Conservation (phyloP, 352 stramenopile genomes). For the Globisporangium cystogenes region DNA sequence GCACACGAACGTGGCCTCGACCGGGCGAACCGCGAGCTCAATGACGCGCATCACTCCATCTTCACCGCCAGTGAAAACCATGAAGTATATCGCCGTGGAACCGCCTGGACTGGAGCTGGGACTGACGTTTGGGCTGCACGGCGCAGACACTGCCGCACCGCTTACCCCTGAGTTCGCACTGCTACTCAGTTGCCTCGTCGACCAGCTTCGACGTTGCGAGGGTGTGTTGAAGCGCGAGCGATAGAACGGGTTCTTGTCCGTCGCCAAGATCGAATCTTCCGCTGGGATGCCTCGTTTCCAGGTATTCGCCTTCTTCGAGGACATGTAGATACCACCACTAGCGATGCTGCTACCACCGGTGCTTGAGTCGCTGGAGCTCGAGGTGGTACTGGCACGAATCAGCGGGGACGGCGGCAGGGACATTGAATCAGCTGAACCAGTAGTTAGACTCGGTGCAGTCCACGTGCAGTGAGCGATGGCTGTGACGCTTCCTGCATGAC, state of each 20-base stretch:
- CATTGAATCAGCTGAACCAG: not conserved
- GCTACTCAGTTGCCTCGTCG: conserved; percentile 23
- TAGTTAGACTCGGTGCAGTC: conserved; percentile 3
- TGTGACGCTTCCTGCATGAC: conserved; percentile 37
- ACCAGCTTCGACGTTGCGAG: conserved; percentile 23
- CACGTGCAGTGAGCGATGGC: conserved; percentile 45
- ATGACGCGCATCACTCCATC: conserved; percentile 55
- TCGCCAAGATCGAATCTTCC: conserved; percentile 34
- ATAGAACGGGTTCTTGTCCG: conserved; percentile 62
- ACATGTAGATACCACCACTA: conserved; percentile 12
- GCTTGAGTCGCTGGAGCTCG: not conserved
- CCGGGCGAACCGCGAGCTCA: conserved; percentile 34
- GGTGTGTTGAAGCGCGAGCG: conserved; percentile 34
- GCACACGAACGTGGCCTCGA: conserved; percentile 26
- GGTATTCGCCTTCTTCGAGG: conserved; percentile 11
- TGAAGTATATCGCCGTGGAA: conserved; percentile 33
- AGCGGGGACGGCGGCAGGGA: not conserved
- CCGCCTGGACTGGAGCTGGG: not conserved
- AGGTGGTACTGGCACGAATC: not conserved
- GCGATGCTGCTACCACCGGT: not conserved
- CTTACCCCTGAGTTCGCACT: not conserved
- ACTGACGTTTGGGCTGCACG: conserved; percentile 16
- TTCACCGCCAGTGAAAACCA: conserved; percentile 64
- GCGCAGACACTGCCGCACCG: conserved; percentile 12
- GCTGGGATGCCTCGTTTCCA: conserved; percentile 19